phyloP scores from a whole-genome alignment of 2,329 filamentous ascomycete genomes.

The Proliferodiscus dingleyae region DNA sequence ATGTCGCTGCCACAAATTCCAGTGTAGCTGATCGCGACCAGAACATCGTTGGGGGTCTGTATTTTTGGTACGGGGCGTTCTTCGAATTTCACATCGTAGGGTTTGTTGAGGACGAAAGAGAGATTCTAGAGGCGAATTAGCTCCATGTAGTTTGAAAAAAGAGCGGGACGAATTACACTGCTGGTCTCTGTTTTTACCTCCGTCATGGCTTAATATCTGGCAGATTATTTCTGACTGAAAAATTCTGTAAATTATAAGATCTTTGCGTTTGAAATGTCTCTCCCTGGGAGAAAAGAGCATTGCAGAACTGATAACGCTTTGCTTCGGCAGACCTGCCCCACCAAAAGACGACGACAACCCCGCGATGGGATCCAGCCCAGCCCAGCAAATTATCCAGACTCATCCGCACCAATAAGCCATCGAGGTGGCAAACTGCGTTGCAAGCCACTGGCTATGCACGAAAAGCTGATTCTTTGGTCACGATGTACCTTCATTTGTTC shows the following conservation, averaged over 20 bases:
- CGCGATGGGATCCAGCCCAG: slow-evolving; percentile 4
- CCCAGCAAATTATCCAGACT: slow-evolving; percentile 19
- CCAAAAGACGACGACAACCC: slow-evolving; percentile 13
- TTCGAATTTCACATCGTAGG: slow-evolving; percentile 31
- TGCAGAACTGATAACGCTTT: too few relatives aligned
- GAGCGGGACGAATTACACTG: slow-evolving; percentile 6
- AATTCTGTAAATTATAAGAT: too few relatives aligned
- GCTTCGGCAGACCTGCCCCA: slow-evolving; percentile 7
- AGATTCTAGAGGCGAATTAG: slow-evolving; percentile 29
- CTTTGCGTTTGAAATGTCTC: too few relatives aligned
- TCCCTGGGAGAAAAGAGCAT: too few relatives aligned
- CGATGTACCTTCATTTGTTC: too few relatives aligned
- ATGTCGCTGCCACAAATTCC: slow-evolving; percentile 67
- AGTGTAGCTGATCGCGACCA: slow-evolving; percentile 60
- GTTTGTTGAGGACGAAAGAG: slow-evolving; percentile 35
- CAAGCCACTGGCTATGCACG: too few relatives aligned
- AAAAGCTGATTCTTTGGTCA: too few relatives aligned
- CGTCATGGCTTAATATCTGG: slow-evolving; percentile 8
- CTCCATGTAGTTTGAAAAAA: background rate
- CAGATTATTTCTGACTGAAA: background rate
- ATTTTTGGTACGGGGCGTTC: slow-evolving; percentile 38
- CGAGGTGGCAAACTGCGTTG: background rate
- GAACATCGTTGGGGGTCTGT: slow-evolving; percentile 47
- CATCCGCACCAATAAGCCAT: slow-evolving; percentile 24
- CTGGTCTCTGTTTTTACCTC: slow-evolving; percentile 12